Conservation (phyloP, 805 yeast species). For the Lachancea mirantina region DNA sequence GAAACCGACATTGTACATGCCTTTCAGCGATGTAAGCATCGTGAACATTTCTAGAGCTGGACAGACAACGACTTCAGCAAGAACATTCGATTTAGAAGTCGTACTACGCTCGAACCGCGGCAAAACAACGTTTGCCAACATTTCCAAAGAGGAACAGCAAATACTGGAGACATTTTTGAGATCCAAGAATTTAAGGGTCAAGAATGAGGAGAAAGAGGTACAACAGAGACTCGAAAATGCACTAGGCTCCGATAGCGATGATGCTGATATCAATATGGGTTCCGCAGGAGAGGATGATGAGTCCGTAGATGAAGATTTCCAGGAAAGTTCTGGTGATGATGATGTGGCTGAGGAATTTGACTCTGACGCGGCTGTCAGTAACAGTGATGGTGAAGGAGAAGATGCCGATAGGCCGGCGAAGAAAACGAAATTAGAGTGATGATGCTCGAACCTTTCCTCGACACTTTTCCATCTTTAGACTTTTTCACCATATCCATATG, state of each 20-base stretch:
- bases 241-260: conserved; percentile 51
- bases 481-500: no score
- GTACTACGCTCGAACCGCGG: conserved; percentile 56
- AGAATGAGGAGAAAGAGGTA: conserved; percentile 85
- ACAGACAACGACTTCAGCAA: conserved; percentile 60
- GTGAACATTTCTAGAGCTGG: conserved; percentile 88
- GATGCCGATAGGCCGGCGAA: conserved; percentile 33
- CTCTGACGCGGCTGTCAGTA: conserved; percentile 42
- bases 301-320: conserved; percentile 80
- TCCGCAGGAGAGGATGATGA: conserved; percentile 81
- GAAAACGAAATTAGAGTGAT: conserved; percentile 29
- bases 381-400: conserved; percentile 27
- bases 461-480: no score
- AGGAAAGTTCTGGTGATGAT: conserved; percentile 40
- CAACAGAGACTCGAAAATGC: conserved; percentile 75
- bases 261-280: conserved; percentile 41
- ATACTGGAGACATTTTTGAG: conserved; percentile 67
- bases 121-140: conserved; percentile 79
- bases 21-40: conserved; percentile 69
- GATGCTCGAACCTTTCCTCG: no score
- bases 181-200: conserved; percentile 70
- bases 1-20: conserved; percentile 88
- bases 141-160: conserved; percentile 83
- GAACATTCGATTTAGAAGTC: conserved; percentile 90
- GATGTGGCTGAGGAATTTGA: conserved; percentile 84